Evolutionary conservation across 1,284 basidiomycete species (phyloP).

Genomic region (Pseudozyma pruni): DNA sequence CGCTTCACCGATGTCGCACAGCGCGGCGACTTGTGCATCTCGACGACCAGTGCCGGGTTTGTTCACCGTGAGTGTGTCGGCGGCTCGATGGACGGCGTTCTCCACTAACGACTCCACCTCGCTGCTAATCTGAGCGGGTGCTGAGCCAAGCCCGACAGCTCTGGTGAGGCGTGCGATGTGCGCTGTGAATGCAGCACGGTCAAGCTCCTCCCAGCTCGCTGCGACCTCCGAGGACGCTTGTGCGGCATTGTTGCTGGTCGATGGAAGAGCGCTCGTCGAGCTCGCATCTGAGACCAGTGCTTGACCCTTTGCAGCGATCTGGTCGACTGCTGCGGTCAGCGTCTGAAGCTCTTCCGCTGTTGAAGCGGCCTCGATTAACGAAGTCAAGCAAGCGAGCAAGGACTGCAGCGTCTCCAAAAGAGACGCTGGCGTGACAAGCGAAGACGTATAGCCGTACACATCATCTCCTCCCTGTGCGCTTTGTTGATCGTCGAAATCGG

Average conservation of each 20-base stretch:
- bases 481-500: background rate
- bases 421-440: conserved; percentile 46
- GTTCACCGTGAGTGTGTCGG: conserved; percentile 3
- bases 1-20: conserved; percentile 49
- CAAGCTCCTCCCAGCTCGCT: conserved; percentile 28
- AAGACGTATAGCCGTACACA: conserved; percentile 50
- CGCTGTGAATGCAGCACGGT: conserved; percentile 12
- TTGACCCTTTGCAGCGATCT: conserved; percentile 8
- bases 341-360: conserved; percentile 10
- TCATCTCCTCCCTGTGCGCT: background rate
- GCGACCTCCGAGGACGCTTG: conserved; percentile 14
- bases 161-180: conserved; percentile 17
- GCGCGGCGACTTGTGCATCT: conserved; percentile 18
- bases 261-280: background rate
- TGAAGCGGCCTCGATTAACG: conserved; percentile 36
- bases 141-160: conserved; percentile 16
- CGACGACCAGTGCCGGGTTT: background rate
- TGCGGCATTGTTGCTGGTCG: conserved; percentile 6
- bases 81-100: conserved; percentile 17
- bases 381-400: conserved; percentile 25
- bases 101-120: conserved; percentile 26
- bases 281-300: background rate
- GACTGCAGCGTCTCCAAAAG: conserved; percentile 44
- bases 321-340: conserved; percentile 6
- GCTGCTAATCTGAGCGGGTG: conserved; percentile 1